A percentile compares a stretch with the other conserved stretches of the same genome.
phyloP scores from a whole-genome alignment of 2,329 filamentous ascomycete genomes.

The Claviceps sp. region DNA sequence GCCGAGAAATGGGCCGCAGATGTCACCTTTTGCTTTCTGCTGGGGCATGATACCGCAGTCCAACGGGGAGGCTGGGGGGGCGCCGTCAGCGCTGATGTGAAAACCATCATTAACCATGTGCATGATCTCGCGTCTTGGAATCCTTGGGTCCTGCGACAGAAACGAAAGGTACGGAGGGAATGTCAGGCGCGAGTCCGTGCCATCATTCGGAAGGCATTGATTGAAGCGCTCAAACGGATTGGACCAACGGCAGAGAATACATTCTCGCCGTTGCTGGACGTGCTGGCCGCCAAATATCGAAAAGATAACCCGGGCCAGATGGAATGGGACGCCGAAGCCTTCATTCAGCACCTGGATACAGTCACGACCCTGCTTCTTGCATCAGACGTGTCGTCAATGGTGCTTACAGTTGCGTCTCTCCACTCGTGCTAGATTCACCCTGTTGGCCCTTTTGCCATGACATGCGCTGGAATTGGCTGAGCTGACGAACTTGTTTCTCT shows the following conservation, averaged over 20 bases:
- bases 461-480: neutral
- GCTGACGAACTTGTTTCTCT: neutral
- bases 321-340: neutral
- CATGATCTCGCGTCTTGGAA: neutral
- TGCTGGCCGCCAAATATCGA: neutral
- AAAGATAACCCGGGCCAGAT: neutral
- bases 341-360: conserved; percentile 1
- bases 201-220: neutral
- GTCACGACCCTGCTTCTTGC: conserved; percentile 1
- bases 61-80: neutral
- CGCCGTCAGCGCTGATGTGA: neutral
- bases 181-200: neutral
- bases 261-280: conserved; percentile 1
- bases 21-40: neutral
- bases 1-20: conserved; percentile 1
- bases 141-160: neutral
- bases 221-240: neutral
- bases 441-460: neutral
- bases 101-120: neutral
- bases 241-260: neutral
- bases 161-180: neutral
- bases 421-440: neutral
- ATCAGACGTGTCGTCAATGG: conserved; percentile 2
- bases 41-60: conserved; percentile 1
- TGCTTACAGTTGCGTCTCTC: conserved; percentile 2